Percentiles rank a stretch among this genome's conserved stretches.
phyloP scores from a whole-genome alignment of 768 basidiomycete genomes.

The Mycena rosella region DNA sequence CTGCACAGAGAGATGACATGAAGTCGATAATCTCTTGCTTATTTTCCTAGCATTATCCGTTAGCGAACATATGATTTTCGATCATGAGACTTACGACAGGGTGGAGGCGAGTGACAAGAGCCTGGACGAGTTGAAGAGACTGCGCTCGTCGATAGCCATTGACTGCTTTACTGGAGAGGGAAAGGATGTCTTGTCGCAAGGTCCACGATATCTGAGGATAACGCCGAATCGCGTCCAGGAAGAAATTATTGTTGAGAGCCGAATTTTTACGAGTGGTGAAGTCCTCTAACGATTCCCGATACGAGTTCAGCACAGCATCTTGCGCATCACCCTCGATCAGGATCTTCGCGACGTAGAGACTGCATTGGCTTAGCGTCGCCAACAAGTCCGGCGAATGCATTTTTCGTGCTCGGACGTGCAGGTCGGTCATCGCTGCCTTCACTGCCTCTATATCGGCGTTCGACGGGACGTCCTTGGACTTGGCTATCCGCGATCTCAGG shows the following conservation, averaged over 20 bases:
- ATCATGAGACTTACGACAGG: constrained; percentile 54
- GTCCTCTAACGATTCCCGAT: constrained; percentile 77
- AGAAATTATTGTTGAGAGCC: constrained; percentile 76
- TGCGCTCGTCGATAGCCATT: constrained; percentile 86
- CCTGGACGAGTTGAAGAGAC: constrained; percentile 77
- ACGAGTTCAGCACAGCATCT: constrained; percentile 63
- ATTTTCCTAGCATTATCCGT: constrained; percentile 43
- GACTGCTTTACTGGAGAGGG: constrained; percentile 67
- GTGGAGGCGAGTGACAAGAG: constrained; percentile 69
- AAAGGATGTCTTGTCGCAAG: constrained; percentile 71
- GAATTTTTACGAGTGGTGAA: constrained; percentile 88
- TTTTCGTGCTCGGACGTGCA: constrained; percentile 82
- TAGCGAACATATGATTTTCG: background rate
- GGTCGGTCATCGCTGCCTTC: constrained; percentile 63
- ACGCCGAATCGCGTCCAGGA: constrained; percentile 82
- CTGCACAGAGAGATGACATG: constrained; percentile 62
- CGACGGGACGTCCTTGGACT: constrained; percentile 76
- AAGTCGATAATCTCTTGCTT: constrained; percentile 60
- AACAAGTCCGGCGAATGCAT: constrained; percentile 72
- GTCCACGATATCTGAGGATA: constrained; percentile 75
- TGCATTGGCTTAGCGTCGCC: constrained; percentile 74
- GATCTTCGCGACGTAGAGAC: constrained; percentile 75
- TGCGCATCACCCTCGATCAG: constrained; percentile 56
- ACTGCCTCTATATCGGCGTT: constrained; percentile 59
- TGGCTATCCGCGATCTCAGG: constrained; percentile 78